phyloP scores from a whole-genome alignment of 805 yeast species.

The Pichia membranifaciens region DNA sequence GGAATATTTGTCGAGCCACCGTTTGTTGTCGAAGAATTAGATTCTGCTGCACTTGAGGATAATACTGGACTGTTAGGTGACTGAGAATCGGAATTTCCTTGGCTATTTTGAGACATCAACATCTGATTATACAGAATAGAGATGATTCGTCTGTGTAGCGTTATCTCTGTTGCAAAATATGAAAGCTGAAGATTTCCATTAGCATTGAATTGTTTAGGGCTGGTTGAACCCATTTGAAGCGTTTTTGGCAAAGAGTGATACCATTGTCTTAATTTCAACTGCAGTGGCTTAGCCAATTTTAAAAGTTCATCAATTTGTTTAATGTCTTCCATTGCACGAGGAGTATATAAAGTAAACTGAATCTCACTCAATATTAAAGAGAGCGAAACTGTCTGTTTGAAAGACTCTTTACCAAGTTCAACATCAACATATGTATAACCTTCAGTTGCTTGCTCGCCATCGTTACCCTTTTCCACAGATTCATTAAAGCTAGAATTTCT shows the following conservation, averaged over 20 bases:
- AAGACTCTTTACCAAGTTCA: constrained; percentile 62
- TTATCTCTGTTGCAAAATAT: constrained; percentile 84
- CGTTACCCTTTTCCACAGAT: constrained; percentile 3
- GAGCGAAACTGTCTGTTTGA: constrained; percentile 60
- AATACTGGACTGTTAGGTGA: not conserved
- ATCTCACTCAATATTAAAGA: constrained; percentile 68
- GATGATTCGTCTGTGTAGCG: constrained; percentile 73
- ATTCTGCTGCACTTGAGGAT: not conserved
- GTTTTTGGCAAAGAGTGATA: constrained; percentile 64
- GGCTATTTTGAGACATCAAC: not conserved
- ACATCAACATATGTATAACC: constrained; percentile 38
- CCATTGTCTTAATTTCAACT: constrained; percentile 66
- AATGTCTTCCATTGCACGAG: constrained; percentile 53
- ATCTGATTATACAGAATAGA: constrained; percentile 39
- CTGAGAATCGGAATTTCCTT: not conserved
- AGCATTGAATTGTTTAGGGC: constrained; percentile 59
- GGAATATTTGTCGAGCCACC: not conserved
- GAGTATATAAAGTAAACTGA: constrained; percentile 63
- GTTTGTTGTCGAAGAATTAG: not conserved
- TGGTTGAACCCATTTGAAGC: constrained; percentile 56
- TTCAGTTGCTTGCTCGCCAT: constrained; percentile 17
- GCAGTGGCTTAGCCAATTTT: constrained; percentile 75
- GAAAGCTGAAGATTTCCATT: constrained; percentile 78
- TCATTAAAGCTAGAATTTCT: constrained; percentile 37
- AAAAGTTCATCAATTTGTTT: constrained; percentile 62